Percentiles rank a stretch among this genome's conserved stretches.
These are phyloP conservation scores for Sclerotinia minor DNA, from an alignment of 2,329 filamentous ascomycete genomes.

Conservation along the genomic window DNA sequence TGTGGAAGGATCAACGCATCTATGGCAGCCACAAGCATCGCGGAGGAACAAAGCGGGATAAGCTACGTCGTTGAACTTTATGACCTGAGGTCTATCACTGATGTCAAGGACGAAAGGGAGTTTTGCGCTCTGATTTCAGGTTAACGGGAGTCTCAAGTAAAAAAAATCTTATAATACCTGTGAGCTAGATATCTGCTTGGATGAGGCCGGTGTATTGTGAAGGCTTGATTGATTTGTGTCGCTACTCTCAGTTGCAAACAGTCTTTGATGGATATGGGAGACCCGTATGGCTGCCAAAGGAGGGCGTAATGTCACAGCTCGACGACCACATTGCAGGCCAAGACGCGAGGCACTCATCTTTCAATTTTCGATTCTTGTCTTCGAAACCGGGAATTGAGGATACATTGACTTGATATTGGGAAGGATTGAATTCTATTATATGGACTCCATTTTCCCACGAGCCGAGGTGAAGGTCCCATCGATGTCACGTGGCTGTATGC, in stretches of 20 bases:
- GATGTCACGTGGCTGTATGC: not conserved
- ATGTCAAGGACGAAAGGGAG: not conserved
- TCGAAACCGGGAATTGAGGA: not conserved
- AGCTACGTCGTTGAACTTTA: constrained; percentile 1
- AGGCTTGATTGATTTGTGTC: not conserved
- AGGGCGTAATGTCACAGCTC: not conserved
- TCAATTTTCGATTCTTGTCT: not conserved
- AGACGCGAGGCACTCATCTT: constrained; percentile 10
- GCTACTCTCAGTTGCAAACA: not conserved
- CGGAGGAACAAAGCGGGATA: constrained; percentile 46
- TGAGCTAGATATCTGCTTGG: not conserved
- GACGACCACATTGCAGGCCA: constrained; percentile 12
- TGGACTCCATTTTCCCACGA: not conserved
- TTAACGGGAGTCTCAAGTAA: not conserved
- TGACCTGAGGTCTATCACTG: not conserved
- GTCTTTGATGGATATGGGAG: not conserved
- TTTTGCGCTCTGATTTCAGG: constrained; percentile 1
- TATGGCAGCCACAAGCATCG: constrained; percentile 58
- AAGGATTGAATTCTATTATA: not conserved
- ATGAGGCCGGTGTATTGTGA: not conserved
- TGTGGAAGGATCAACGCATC: constrained; percentile 58
- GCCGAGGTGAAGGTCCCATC: not conserved
- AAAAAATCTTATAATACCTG: constrained; percentile 1
- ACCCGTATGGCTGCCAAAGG: not conserved
- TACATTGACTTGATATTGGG: not conserved